Percentiles rank a stretch among this genome's conserved stretches.
Conservation (phyloP, 805 yeast species). For the Ogataea zsoltii region DNA sequence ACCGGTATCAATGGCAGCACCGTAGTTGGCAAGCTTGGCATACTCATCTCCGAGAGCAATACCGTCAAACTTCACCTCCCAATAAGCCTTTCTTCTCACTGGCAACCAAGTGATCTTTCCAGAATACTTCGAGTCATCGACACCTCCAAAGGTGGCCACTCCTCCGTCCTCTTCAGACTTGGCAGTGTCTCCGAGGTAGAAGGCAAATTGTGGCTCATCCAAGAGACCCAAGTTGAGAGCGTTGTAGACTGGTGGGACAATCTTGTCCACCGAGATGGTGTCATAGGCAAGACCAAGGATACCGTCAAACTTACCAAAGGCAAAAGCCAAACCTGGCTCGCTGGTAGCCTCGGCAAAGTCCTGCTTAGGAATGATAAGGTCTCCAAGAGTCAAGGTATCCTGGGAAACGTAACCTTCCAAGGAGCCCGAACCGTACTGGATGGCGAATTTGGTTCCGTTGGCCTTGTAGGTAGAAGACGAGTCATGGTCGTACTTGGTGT, state of each 20-base stretch:
- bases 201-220: slow-evolving; percentile 84
- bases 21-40: slow-evolving; percentile 77
- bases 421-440: slow-evolving; percentile 91
- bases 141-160: slow-evolving; percentile 93
- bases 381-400: slow-evolving; percentile 81
- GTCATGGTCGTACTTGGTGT: slow-evolving; percentile 84
- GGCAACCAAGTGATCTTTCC: slow-evolving; percentile 96
- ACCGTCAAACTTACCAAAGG: slow-evolving; percentile 98
- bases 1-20: slow-evolving; percentile 99
- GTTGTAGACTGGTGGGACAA: slow-evolving; percentile 92
- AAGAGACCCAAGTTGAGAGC: slow-evolving; percentile 81
- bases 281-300: slow-evolving; percentile 93
- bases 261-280: slow-evolving; percentile 82
- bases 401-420: slow-evolving; percentile 90
- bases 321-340: slow-evolving; percentile 97
- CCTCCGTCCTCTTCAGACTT: slow-evolving; percentile 77
- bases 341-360: slow-evolving; percentile 96
- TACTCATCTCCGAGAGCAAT: slow-evolving; percentile 89
- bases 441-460: slow-evolving; percentile 83
- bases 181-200: slow-evolving; percentile 80
- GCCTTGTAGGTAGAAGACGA: slow-evolving; percentile 80
- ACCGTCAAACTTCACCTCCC: slow-evolving; percentile 96
- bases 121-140: slow-evolving; percentile 68
- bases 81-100: slow-evolving; percentile 98
- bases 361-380: slow-evolving; percentile 80